Conservation (phyloP, 2,329 filamentous ascomycete genomes). For the Calonectria henricotiae region DNA sequence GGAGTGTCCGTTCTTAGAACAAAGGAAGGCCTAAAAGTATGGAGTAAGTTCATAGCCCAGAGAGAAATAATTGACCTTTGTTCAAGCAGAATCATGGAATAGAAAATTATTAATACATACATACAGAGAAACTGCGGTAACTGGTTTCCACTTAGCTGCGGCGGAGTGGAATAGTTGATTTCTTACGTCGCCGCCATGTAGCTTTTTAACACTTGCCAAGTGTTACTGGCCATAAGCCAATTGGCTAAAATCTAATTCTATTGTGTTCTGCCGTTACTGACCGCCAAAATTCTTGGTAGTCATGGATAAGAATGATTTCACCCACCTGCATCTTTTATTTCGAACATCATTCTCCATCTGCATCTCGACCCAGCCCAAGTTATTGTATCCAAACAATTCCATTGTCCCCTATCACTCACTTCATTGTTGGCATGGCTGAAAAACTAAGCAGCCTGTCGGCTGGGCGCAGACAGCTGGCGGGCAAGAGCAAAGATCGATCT, state of each 20-base stretch:
- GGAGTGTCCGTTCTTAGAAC: no score
- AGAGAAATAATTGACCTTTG: neutral
- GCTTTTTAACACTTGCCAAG: neutral
- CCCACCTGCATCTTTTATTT: neutral
- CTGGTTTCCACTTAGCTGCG: no score
- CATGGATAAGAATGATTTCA: neutral
- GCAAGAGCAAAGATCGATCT: constrained; percentile 5
- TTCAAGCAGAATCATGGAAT: neutral
- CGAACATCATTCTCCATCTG: neutral
- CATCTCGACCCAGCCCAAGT: neutral
- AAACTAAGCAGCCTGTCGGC: neutral
- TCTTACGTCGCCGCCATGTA: neutral
- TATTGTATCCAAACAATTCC: neutral
- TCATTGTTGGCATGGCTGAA: neutral
- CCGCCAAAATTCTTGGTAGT: neutral
- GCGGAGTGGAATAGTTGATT: no score
- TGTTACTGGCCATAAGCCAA: neutral
- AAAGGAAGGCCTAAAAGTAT: no score
- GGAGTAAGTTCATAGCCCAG: no score
- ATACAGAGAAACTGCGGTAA: neutral
- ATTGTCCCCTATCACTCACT: neutral
- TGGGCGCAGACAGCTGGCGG: neutral
- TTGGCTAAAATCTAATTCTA: neutral
- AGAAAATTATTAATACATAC: neutral
- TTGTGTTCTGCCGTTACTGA: constrained; percentile 1